These are phyloP conservation scores for Trichodelitschia bisporula DNA, from an alignment of 495 filamentous ascomycete species.

Conservation along the genomic window DNA sequence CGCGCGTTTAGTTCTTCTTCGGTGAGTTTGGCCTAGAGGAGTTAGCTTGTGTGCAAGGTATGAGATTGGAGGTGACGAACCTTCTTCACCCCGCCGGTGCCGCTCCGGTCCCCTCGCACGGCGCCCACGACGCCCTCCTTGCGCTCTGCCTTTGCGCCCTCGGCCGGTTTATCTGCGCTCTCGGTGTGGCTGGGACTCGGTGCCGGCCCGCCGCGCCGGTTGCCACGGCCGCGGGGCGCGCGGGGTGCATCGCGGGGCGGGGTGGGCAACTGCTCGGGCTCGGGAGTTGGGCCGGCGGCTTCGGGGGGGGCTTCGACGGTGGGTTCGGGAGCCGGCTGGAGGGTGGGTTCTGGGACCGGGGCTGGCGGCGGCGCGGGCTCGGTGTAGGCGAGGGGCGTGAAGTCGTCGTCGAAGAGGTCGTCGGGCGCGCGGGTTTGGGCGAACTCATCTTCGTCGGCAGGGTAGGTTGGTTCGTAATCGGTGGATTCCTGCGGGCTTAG, in stretches of 20 bases:
- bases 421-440: conserved; percentile 42
- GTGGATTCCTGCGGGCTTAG: too few species aligned
- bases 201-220: not conserved
- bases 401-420: conserved; percentile 50
- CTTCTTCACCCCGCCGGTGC: conserved; percentile 37
- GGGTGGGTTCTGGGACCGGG: not conserved
- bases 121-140: conserved; percentile 15
- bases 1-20: conserved; percentile 38
- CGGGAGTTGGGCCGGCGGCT: conserved; percentile 1
- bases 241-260: not conserved
- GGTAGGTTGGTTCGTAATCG: too few species aligned
- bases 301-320: conserved; percentile 1
- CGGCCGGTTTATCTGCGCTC: conserved; percentile 3
- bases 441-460: conserved; percentile 19
- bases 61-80: conserved; percentile 3
- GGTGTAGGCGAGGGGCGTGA: conserved; percentile 30
- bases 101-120: conserved; percentile 41
- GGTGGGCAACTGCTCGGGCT: not conserved
- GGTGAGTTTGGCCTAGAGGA: conserved; percentile 33
- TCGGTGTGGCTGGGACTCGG: conserved; percentile 3
- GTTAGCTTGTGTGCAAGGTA: not conserved
- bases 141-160: conserved; percentile 1
- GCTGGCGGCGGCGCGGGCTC: conserved; percentile 2
- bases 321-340: not conserved
- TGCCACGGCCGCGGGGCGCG: not conserved